These are phyloP conservation scores for Trichomonas gallinae DNA, from an alignment of 208 protist species.

Conservation along the genomic window DNA sequence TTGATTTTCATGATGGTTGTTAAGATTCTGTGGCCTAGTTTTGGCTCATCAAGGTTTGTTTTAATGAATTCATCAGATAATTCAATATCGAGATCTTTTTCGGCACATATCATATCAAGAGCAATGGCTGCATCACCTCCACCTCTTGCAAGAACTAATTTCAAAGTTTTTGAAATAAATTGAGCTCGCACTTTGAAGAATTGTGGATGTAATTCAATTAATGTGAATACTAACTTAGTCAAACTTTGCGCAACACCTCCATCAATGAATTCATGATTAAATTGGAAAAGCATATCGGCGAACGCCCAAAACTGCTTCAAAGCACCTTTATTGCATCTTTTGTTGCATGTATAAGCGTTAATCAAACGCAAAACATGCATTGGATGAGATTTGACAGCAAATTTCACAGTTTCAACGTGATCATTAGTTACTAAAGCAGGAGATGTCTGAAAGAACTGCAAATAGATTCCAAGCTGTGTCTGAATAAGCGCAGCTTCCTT, in stretches of 20 bases:
- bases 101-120: background rate
- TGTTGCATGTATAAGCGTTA: background rate
- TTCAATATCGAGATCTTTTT: background rate
- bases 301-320: background rate
- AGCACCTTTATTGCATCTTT: background rate
- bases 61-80: background rate
- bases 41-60: background rate
- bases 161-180: background rate
- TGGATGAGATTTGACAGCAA: background rate
- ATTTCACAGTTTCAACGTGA: background rate
- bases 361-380: background rate
- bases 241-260: background rate
- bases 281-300: background rate
- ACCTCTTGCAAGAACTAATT: background rate
- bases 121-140: background rate
- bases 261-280: background rate
- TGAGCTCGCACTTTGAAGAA: background rate
- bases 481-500: background rate
- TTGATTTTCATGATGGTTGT: background rate
- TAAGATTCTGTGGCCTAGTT: background rate
- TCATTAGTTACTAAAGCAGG: background rate
- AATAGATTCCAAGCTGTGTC: background rate
- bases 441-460: background rate
- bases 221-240: background rate
- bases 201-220: background rate